Base-by-base conservation (phyloP, 1,284 basidiomycete species). In the Moesziomyces sp. region DNA sequence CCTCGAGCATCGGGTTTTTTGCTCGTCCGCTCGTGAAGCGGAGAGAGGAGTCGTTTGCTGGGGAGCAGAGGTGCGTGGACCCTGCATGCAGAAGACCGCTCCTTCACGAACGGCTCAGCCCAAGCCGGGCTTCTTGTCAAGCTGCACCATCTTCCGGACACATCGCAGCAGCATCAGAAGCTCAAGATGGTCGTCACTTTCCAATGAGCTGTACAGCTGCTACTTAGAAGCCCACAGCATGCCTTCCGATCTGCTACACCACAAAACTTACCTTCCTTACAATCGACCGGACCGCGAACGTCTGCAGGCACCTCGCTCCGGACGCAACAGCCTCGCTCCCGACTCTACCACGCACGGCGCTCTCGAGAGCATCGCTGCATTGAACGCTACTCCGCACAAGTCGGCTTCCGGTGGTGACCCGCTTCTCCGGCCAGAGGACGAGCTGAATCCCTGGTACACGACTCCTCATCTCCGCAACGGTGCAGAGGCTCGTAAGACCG, bases 381-480 rank as follows among this genome's bases (percentile, higher is more conserved):
- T 4, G 6, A 14, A 16, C 14, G 10, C 35, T 18, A 6, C 3
- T 38, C 14, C 35, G 3, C 3, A 14, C 35, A 14, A 38, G 35
- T 7, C 14, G 35, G 35, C 35, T 38, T 38, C 35, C 35, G 16
- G 5, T 11, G 54, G 65, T 11, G 54, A 61, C 46, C 30, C 65
- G 10, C 59, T 66, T n/a, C 59, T 53, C 16, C 53, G 58, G 13
- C 69, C 52, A 3, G 46, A 59, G 21, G 60, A 64, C 56, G 80
- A 83, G 52, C 60, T 79, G 10, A 55, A 72, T 3, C 77, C 81
- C 1, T 83, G 81, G 81, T 83, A 81, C 40, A 58, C 59, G 14
- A 60, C 23, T 13, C 21, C 56, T 2, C 57, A 77, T 11, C 58
- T 79, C 18, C 50, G 64, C 35, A 74, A 67, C 56, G 79, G 76